These are phyloP conservation scores for Fusarium clavum DNA, from an alignment of 2,329 filamentous ascomycete genomes.

Conservation along the genomic window DNA sequence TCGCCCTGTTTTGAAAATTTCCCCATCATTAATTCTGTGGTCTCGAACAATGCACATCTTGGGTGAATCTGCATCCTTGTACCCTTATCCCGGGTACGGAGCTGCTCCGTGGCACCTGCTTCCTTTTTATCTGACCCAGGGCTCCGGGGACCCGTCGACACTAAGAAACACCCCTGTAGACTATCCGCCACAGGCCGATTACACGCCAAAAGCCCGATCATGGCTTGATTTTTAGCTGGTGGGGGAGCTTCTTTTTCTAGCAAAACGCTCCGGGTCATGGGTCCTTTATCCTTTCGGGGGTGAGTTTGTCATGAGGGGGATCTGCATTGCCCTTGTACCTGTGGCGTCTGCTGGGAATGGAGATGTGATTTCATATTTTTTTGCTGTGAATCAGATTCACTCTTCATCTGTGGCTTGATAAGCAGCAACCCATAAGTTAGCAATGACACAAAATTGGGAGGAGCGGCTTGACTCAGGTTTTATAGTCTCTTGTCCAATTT, in stretches of 20 bases:
- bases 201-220: conserved; percentile 32
- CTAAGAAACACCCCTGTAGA: background rate
- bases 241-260: conserved; percentile 22
- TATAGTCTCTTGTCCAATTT: background rate
- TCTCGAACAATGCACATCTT: background rate
- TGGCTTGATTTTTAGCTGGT: conserved; percentile 16
- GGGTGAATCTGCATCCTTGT: background rate
- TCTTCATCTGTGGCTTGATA: conserved; percentile 24
- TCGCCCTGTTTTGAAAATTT: background rate
- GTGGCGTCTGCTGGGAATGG: conserved; percentile 30
- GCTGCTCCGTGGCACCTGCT: conserved; percentile 10
- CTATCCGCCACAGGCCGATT: conserved; percentile 17
- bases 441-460: background rate
- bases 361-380: conserved; percentile 6
- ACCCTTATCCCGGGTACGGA: conserved; percentile 14
- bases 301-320: conserved; percentile 36
- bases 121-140: conserved; percentile 10
- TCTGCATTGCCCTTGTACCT: conserved; percentile 30
- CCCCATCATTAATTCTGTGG: background rate
- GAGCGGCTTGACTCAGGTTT: background rate
- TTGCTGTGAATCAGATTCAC: conserved; percentile 7
- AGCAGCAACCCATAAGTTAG: background rate
- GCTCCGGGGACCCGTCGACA: conserved; percentile 1
- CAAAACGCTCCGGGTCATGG: conserved; percentile 30
- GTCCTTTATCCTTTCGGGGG: conserved; percentile 2